A percentile compares a stretch with the other conserved stretches of the same genome.
These are phyloP conservation scores for Papilionanthe hybrid DNA, from an alignment of 116 monocot genomes.

Conservation along the genomic window DNA sequence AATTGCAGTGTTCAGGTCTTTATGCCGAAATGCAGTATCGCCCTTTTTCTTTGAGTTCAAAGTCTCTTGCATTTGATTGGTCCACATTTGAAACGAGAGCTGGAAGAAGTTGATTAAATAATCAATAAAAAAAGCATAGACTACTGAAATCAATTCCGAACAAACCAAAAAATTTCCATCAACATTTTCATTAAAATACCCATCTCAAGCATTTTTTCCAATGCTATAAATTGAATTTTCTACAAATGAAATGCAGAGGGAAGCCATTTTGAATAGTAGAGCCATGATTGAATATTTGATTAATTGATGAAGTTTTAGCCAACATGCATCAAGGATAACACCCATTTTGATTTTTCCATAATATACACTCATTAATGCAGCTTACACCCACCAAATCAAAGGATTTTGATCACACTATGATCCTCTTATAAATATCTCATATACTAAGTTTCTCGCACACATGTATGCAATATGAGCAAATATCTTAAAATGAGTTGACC, in stretches of 20 bases:
- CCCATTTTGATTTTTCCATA: too few species aligned
- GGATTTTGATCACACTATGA: too few species aligned
- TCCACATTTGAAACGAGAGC: conserved; percentile 92
- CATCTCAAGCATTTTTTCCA: not conserved
- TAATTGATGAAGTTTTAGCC: too few species aligned
- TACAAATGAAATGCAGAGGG: not conserved
- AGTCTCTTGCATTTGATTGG: conserved; percentile 86
- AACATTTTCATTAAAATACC: too few species aligned
- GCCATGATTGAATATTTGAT: not conserved
- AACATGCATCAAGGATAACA: too few species aligned
- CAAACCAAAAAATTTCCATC: not conserved
- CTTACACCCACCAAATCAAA: too few species aligned
- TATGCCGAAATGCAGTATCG: conserved; percentile 62
- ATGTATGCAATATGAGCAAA: too few species aligned
- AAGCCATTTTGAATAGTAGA: not conserved
- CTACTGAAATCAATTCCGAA: not conserved
- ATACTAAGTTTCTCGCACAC: too few species aligned
- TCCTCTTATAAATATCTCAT: too few species aligned
- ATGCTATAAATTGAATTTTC: not conserved
- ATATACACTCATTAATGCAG: too few species aligned
- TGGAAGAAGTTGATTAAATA: conserved; percentile 24
- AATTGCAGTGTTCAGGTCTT: conserved; percentile 62
- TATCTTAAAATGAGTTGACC: too few species aligned
- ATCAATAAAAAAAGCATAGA: conserved; percentile 8
- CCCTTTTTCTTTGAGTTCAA: conserved; percentile 84